These are phyloP conservation scores for Zalaria sp. DNA, from an alignment of 2,329 filamentous ascomycete genomes.

Conservation along the genomic window DNA sequence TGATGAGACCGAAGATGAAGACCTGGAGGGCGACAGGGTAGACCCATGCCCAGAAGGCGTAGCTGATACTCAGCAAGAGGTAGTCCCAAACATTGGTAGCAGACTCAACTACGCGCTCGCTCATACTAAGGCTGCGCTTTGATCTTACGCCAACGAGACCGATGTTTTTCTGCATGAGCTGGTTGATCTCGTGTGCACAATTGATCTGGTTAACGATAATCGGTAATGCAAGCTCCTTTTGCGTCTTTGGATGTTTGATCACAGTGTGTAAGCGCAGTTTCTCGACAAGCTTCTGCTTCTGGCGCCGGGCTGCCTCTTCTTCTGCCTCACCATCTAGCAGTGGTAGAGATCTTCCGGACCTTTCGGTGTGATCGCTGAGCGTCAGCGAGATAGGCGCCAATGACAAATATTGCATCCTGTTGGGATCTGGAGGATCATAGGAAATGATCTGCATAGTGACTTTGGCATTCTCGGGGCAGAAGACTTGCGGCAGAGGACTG, in stretches of 20 bases:
- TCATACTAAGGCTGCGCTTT: constrained; percentile 79
- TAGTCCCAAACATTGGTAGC: constrained; percentile 75
- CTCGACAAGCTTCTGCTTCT: constrained; percentile 56
- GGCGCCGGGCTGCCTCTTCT: constrained; percentile 52
- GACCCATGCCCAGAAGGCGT: constrained; percentile 58
- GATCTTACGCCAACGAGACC: constrained; percentile 68
- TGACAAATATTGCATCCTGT: constrained; percentile 92
- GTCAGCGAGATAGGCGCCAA: constrained; percentile 78
- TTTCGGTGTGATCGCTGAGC: constrained; percentile 38
- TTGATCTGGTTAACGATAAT: constrained; percentile 89
- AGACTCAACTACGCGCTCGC: constrained; percentile 85
- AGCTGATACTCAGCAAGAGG: constrained; percentile 52
- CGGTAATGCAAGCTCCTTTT: constrained; percentile 68
- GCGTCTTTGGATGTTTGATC: constrained; percentile 57
- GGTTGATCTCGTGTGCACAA: constrained; percentile 81
- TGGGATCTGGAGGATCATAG: constrained; percentile 74
- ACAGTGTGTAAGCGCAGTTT: constrained; percentile 86
- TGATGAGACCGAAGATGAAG: constrained; percentile 67
- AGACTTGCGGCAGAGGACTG: constrained; percentile 52
- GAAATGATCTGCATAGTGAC: constrained; percentile 75
- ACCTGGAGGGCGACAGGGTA: constrained; percentile 58
- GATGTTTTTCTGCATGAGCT: constrained; percentile 77
- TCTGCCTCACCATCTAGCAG: constrained; percentile 50
- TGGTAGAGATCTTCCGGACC: constrained; percentile 19
- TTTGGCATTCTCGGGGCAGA: constrained; percentile 48